Evolutionary conservation across 805 yeast genomes (phyloP).

Genomic region (Nakazawaea populi): DNA sequence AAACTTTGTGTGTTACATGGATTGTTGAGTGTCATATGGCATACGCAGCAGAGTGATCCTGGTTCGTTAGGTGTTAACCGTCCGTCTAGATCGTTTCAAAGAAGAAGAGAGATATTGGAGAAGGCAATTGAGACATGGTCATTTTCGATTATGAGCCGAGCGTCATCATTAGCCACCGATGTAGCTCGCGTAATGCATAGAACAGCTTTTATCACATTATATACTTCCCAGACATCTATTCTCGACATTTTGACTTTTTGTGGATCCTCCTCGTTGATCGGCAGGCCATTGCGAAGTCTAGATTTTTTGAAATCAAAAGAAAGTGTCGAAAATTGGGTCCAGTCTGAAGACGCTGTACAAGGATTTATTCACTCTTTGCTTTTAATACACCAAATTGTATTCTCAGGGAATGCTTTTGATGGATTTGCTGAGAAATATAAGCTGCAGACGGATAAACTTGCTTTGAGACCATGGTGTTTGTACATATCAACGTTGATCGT

Average conservation of each 20-base stretch:
- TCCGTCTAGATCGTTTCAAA: constrained; percentile 5
- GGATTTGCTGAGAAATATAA: background rate
- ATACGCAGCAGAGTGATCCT: constrained; percentile 16
- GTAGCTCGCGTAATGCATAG: constrained; percentile 18
- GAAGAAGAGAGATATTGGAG: constrained; percentile 16
- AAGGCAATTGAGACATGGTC: constrained; percentile 22
- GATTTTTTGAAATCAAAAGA: constrained; percentile 16
- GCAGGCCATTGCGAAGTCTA: constrained; percentile 11
- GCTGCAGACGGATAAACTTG: constrained; percentile 18
- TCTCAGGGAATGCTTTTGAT: constrained; percentile 12
- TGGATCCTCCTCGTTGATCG: constrained; percentile 17
- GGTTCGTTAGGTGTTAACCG: constrained; percentile 15
- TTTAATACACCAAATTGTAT: constrained; percentile 18
- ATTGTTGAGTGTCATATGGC: constrained; percentile 18
- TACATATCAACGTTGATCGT: constrained; percentile 19
- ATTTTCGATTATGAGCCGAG: constrained; percentile 16
- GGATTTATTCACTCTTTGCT: constrained; percentile 17
- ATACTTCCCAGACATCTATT: constrained; percentile 15
- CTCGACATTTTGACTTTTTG: constrained; percentile 18
- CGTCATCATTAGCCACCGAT: constrained; percentile 16
- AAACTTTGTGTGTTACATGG: constrained; percentile 20
- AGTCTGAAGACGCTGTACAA: constrained; percentile 13
- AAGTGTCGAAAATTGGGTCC: constrained; percentile 18
- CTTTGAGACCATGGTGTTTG: constrained; percentile 21
- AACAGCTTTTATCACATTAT: constrained; percentile 17